Evolutionary conservation across 768 basidiomycete genomes (phyloP).

Genomic region (Lentinula guzmanii): DNA sequence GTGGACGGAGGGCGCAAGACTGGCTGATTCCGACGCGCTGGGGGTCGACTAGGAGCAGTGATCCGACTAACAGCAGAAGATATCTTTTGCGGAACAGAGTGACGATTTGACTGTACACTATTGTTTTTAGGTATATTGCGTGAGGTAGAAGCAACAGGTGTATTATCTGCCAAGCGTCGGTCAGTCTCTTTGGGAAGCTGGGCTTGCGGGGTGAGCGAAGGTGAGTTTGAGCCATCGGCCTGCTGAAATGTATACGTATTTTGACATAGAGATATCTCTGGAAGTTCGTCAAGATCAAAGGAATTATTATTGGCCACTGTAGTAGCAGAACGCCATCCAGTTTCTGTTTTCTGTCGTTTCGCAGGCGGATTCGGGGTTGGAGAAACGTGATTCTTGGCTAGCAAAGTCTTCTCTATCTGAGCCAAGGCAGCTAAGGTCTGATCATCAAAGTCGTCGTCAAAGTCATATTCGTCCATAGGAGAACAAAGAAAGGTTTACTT

Average conservation of each 20-base stretch:
- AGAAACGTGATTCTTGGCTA: constrained; percentile 18
- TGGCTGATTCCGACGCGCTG: neutral
- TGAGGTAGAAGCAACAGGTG: constrained; percentile 3
- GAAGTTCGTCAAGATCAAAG: constrained; percentile 46
- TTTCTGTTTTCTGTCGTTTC: constrained; percentile 52
- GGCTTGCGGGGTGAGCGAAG: constrained; percentile 6
- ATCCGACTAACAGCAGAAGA: neutral
- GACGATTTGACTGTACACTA: neutral
- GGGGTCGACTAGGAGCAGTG: too few species aligned
- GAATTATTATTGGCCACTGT: constrained; percentile 10
- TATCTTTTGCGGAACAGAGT: neutral
- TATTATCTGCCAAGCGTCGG: neutral
- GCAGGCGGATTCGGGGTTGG: constrained; percentile 26
- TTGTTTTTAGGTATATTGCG: constrained; percentile 11
- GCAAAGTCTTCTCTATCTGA: constrained; percentile 44
- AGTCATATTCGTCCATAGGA: constrained; percentile 48
- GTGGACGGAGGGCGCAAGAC: neutral
- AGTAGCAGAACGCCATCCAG: constrained; percentile 30
- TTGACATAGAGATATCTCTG: constrained; percentile 55
- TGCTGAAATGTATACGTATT: constrained; percentile 43
- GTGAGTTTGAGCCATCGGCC: constrained; percentile 10
- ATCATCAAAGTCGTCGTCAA: constrained; percentile 59
- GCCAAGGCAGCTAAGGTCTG: constrained; percentile 57
- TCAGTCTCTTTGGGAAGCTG: constrained; percentile 6
- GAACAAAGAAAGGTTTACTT: neutral